A percentile compares a stretch with the other conserved stretches of the same genome.
phyloP scores from a whole-genome alignment of 2,329 filamentous ascomycete species.

The Thielaviopsis punctulata region DNA sequence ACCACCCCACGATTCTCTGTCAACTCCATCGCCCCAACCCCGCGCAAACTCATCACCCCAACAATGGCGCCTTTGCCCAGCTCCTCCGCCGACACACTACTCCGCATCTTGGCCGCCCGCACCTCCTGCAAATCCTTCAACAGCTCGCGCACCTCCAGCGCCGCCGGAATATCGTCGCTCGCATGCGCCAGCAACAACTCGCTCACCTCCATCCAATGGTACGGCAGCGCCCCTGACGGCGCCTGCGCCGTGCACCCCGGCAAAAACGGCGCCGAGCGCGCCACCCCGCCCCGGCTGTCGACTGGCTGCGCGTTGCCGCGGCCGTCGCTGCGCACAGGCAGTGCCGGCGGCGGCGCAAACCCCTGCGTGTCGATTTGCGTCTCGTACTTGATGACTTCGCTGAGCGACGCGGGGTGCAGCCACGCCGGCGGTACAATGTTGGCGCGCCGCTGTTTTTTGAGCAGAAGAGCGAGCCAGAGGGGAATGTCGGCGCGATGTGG shows the following conservation, averaged over 20 bases:
- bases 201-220: conserved; percentile 86
- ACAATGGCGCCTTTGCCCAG: conserved; percentile 36
- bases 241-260: conserved; percentile 54
- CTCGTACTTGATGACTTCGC: conserved; percentile 64
- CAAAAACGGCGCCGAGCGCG: conserved; percentile 58
- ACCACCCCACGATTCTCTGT: conserved; percentile 76
- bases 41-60: conserved; percentile 50
- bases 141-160: conserved; percentile 57
- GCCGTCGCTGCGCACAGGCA: conserved; percentile 25
- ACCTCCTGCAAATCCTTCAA: conserved; percentile 74
- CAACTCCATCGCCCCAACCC: conserved; percentile 85
- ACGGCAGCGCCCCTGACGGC: conserved; percentile 57
- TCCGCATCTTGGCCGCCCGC: conserved; percentile 72
- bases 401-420: conserved; percentile 62
- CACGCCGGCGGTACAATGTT: conserved; percentile 86
- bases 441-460: conserved; percentile 84
- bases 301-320: neutral
- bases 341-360: conserved; percentile 62
- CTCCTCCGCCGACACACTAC: conserved; percentile 54
- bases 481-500: conserved; percentile 66
- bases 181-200: conserved; percentile 77
- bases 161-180: conserved; percentile 59
- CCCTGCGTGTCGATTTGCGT: conserved; percentile 51
- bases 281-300: neutral
- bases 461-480: conserved; percentile 84